Evolutionary conservation across 139 green algal species (phyloP).

Genomic region (Trebouxia sp.): DNA sequence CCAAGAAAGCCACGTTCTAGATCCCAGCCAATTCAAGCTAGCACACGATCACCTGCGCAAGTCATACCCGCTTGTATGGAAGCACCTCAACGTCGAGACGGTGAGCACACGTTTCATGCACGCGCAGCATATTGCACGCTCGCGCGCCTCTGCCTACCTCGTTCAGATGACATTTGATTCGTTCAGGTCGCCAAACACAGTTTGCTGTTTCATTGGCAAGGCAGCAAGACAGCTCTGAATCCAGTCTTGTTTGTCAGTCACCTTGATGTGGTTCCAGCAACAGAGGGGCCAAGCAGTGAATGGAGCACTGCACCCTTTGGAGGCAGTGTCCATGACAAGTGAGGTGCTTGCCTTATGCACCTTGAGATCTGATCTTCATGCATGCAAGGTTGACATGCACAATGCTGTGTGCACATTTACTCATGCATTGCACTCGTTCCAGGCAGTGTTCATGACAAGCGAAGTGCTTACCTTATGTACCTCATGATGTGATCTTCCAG

Average conservation of each 20-base stretch:
- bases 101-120: background rate
- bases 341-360: no score
- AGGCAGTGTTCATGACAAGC: conserved; percentile 60
- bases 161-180: background rate
- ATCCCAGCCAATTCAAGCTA: conserved; percentile 6
- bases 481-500: no score
- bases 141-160: background rate
- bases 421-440: conserved; percentile 58
- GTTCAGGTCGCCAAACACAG: conserved; percentile 47
- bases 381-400: no score
- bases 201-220: conserved; percentile 69
- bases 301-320: conserved; percentile 71
- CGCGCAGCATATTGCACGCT: background rate
- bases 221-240: conserved; percentile 45
- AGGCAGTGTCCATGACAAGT: conserved; percentile 60
- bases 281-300: background rate
- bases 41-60: background rate
- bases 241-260: conserved; percentile 69
- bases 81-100: conserved; percentile 10
- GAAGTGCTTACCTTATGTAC: no score
- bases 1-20: background rate
- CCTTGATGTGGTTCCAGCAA: conserved; percentile 76
- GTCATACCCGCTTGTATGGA: background rate
- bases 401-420: conserved; percentile 28
- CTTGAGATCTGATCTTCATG: no score